phyloP scores from a whole-genome alignment of 2,329 filamentous ascomycete species.

The Parastagonospora avenae region DNA sequence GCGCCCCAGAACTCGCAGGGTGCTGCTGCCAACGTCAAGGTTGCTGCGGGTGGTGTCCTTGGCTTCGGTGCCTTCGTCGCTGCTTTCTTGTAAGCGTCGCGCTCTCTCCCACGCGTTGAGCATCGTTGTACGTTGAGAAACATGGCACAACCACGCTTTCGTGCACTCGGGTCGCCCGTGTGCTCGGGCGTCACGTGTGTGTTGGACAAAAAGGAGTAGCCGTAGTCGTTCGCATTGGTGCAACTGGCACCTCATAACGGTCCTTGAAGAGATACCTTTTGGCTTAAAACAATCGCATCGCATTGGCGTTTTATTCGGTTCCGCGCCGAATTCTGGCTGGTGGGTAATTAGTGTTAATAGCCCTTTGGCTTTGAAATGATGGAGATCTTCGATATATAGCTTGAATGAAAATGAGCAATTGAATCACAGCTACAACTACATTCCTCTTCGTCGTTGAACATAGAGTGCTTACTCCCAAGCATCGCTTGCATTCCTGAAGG shows the following conservation, averaged over 20 bases:
- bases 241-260: conserved; percentile 15
- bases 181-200: conserved; percentile 1
- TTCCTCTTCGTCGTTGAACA: background rate
- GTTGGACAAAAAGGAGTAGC: background rate
- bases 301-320: conserved; percentile 10
- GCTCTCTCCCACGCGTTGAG: conserved; percentile 7
- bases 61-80: conserved; percentile 45
- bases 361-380: background rate
- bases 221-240: background rate
- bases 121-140: conserved; percentile 8
- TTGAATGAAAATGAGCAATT: background rate
- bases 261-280: conserved; percentile 39
- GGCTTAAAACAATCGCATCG: conserved; percentile 29
- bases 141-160: conserved; percentile 14
- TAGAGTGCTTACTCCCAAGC: background rate
- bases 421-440: background rate
- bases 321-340: conserved; percentile 17
- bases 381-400: conserved; percentile 10
- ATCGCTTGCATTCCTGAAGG: too few relatives aligned
- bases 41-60: conserved; percentile 36
- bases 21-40: conserved; percentile 38
- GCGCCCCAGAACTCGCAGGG: conserved; percentile 18
- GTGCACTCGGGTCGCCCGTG: conserved; percentile 21
- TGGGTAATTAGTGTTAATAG: conserved; percentile 17
- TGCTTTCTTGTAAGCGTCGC: conserved; percentile 46